Conservation (phyloP, 306 rosid genomes). For the Dryas octopetala region DNA sequence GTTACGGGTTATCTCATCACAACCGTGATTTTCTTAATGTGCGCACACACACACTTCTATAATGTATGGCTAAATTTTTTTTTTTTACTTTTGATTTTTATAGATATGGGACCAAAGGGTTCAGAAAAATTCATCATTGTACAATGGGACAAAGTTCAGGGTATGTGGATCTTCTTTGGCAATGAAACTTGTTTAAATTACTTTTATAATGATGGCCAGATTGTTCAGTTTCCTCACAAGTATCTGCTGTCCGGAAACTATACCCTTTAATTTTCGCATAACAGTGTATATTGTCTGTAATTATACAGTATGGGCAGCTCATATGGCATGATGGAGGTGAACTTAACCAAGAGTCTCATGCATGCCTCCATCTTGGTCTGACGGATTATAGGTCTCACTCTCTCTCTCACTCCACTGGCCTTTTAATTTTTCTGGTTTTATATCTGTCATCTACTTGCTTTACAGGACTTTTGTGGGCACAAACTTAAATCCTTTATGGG, state of each 20-base stretch:
- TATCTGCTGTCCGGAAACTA: not conserved
- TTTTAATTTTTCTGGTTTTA: slow-evolving; percentile 1
- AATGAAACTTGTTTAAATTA: not conserved
- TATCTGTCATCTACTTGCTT: slow-evolving; percentile 33
- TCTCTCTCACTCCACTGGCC: slow-evolving; percentile 19
- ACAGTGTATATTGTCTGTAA: not conserved
- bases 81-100: slow-evolving; percentile 1
- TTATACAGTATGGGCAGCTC: slow-evolving; percentile 70
- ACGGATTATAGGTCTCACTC: slow-evolving; percentile 82
- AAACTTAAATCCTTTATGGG: slow-evolving; percentile 84
- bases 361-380: slow-evolving; percentile 81
- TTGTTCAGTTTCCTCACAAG: slow-evolving; percentile 9
- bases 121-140: slow-evolving; percentile 61
- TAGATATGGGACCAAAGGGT: slow-evolving; percentile 81
- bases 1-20: not conserved
- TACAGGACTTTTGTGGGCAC: slow-evolving; percentile 93
- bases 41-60: not conserved
- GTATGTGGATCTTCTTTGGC: slow-evolving; percentile 37
- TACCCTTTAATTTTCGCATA: slow-evolving; percentile 6
- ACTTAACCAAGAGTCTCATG: slow-evolving; percentile 43
- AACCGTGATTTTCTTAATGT: not conserved
- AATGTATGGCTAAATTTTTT: not conserved
- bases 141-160: slow-evolving; percentile 81
- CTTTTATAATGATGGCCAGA: not conserved
- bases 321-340: slow-evolving; percentile 36